These are phyloP conservation scores for Lactarius evosmus DNA, from an alignment of 768 basidiomycete genomes.

Conservation along the genomic window DNA sequence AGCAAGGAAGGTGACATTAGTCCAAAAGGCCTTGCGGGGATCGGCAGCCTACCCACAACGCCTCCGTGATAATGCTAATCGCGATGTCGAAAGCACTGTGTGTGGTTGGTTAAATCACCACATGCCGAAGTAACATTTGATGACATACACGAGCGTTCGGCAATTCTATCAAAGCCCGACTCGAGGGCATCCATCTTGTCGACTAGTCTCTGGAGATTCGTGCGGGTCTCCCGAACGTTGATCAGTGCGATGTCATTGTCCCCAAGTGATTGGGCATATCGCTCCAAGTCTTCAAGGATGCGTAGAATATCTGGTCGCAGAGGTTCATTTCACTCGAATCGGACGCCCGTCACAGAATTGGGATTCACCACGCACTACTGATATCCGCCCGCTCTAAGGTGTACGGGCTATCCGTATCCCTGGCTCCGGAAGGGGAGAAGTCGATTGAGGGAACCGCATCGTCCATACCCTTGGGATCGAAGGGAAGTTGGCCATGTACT, in stretches of 20 bases:
- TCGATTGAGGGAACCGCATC: conserved; percentile 77
- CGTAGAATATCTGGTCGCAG: conserved; percentile 52
- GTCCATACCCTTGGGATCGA: conserved; percentile 77
- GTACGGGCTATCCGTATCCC: conserved; percentile 51
- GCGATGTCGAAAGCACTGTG: conserved; percentile 72
- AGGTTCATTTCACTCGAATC: neutral
- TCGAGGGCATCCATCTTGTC: conserved; percentile 77
- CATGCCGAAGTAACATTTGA: neutral
- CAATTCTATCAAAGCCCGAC: conserved; percentile 79
- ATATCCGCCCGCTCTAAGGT: conserved; percentile 67
- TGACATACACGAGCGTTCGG: conserved; percentile 75
- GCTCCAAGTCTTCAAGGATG: conserved; percentile 63
- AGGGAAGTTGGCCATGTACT: conserved; percentile 82
- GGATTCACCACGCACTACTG: conserved; percentile 49
- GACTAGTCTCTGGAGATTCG: conserved; percentile 64
- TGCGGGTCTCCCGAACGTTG: conserved; percentile 61
- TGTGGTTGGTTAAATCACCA: conserved; percentile 18
- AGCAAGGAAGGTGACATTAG: conserved; percentile 13
- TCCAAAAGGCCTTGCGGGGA: neutral
- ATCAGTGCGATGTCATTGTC: conserved; percentile 44
- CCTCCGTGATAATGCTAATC: conserved; percentile 63
- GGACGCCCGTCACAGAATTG: neutral
- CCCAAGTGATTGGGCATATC: conserved; percentile 45
- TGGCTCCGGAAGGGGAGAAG: conserved; percentile 66
- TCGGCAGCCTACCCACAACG: conserved; percentile 52